phyloP scores from a whole-genome alignment of 371 early-diverging fungal genomes.

The Apophysomyces ossiformis region DNA sequence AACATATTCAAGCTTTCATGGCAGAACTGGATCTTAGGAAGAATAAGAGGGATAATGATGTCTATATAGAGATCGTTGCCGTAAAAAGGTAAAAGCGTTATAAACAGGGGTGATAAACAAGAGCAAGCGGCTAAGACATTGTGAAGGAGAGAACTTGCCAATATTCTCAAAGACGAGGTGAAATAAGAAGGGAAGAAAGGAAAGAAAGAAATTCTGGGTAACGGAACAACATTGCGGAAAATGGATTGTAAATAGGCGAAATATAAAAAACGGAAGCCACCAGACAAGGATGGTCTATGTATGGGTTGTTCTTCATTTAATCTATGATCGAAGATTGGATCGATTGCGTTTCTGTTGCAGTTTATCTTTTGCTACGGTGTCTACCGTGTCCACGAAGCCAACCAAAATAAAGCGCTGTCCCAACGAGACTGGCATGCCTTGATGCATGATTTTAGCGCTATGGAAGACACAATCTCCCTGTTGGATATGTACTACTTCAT shows the following conservation, averaged over 20 bases:
- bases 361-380: constrained; percentile 42
- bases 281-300: not conserved
- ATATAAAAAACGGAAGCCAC: not conserved
- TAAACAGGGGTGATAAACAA: too few relatives aligned
- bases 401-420: constrained; percentile 57
- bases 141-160: constrained; percentile 13
- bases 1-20: constrained; percentile 16
- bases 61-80: constrained; percentile 21
- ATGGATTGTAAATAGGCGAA: not conserved
- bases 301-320: not conserved
- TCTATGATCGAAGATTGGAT: constrained; percentile 2
- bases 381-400: constrained; percentile 62
- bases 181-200: too few relatives aligned
- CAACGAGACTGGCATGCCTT: constrained; percentile 49
- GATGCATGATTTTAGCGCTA: constrained; percentile 54
- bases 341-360: not conserved
- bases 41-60: constrained; percentile 29
- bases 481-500: constrained; percentile 27
- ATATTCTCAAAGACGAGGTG: constrained; percentile 12
- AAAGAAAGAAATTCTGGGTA: too few relatives aligned
- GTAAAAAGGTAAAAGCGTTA: constrained; percentile 16
- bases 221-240: too few relatives aligned
- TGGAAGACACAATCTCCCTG: constrained; percentile 62
- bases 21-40: constrained; percentile 23
- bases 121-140: not conserved